Evolutionary conservation across 345 rosid genomes (phyloP).

Genomic region (Gossypium bickii): DNA sequence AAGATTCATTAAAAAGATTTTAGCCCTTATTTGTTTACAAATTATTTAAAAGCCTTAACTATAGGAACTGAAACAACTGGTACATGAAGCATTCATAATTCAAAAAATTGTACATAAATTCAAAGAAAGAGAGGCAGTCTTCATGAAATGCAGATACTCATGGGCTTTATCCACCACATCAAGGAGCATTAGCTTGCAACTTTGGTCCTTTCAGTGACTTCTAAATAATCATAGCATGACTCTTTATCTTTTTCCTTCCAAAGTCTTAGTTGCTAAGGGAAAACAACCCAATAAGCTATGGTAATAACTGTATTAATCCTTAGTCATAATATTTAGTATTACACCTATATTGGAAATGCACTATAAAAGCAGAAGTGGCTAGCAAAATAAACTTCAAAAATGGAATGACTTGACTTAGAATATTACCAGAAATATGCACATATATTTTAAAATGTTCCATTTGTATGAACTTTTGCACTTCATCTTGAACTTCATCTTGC

Average conservation of each 20-base stretch:
- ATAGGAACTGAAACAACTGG: neutral
- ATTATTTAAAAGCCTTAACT: neutral
- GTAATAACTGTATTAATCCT: neutral
- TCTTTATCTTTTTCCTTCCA: neutral
- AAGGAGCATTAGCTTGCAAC: neutral
- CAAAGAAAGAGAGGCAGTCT: neutral
- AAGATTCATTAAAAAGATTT: neutral
- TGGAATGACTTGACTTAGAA: neutral
- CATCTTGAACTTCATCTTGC: constrained; percentile 1
- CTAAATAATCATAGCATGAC: neutral
- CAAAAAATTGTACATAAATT: neutral
- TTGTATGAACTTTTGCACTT: neutral
- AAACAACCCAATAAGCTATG: neutral
- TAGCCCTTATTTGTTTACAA: neutral
- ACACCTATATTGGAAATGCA: neutral
- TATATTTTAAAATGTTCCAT: neutral
- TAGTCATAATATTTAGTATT: neutral
- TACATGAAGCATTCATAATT: constrained; percentile 2
- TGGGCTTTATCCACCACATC: neutral
- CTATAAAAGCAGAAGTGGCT: neutral
- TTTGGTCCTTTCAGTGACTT: neutral
- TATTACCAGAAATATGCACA: neutral
- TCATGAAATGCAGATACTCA: neutral
- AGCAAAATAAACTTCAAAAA: neutral
- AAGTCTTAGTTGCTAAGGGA: neutral